phyloP scores from a whole-genome alignment of 805 yeast species.

The Priceomyces carsonii region DNA sequence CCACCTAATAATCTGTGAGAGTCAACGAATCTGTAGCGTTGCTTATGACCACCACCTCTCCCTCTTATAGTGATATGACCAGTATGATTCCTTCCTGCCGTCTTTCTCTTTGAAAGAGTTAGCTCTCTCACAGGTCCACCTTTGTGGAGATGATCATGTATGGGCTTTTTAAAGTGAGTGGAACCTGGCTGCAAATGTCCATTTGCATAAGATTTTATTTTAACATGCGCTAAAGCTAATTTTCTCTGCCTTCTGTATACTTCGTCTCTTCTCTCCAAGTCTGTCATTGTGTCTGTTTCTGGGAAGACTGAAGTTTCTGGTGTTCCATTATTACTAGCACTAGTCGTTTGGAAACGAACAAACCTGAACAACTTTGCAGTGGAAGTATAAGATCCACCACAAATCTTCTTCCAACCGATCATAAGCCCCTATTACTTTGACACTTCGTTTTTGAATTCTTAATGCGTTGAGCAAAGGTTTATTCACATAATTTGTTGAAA shows the following conservation, averaged over 20 bases:
- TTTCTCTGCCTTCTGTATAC: conserved; percentile 70
- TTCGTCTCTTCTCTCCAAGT: conserved; percentile 77
- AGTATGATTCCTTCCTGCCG: conserved; percentile 85
- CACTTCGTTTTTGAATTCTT: no score
- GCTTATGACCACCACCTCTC: conserved; percentile 95
- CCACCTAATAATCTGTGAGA: conserved; percentile 68
- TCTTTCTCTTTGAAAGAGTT: conserved; percentile 68
- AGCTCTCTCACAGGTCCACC: conserved; percentile 79
- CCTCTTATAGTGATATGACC: conserved; percentile 92
- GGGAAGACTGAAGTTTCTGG: neutral
- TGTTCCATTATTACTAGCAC: neutral
- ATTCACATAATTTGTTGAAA: no score
- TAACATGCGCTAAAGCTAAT: conserved; percentile 67
- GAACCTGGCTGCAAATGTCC: conserved; percentile 75
- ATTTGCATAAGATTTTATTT: conserved; percentile 75
- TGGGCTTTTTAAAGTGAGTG: conserved; percentile 85
- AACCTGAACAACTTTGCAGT: neutral
- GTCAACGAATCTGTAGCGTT: conserved; percentile 83
- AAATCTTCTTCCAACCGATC: conserved; percentile 5
- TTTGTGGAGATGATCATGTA: conserved; percentile 82
- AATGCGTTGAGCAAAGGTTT: no score
- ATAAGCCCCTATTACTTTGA: neutral
- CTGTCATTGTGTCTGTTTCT: conserved; percentile 49
- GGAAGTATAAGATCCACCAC: neutral
- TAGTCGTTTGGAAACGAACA: conserved; percentile 3